Base-by-base conservation (phyloP, 2,329 filamentous ascomycete species). In the Botrytis pseudocinerea region DNA sequence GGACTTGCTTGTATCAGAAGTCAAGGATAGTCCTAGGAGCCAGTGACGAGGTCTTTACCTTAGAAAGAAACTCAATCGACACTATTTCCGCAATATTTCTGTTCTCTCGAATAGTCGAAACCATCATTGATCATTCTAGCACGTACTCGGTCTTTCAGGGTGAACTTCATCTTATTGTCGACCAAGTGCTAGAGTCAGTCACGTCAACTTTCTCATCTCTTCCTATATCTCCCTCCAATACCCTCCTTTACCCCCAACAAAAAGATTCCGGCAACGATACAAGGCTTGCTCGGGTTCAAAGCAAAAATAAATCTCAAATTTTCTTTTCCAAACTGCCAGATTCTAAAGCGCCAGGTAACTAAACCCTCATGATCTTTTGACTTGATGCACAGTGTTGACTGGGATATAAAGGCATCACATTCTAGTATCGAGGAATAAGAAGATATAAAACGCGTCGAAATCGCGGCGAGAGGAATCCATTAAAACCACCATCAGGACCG, bases 1-100 rank as follows among this genome's bases (percentile, higher is more conserved):
- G 78, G 62, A 72, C 74, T 76, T 77, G 78, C 79, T 75, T 78
- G 79, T 75, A 60, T 66, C 51, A 72, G 70, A 71, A 60, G 72
- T 73, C 78, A 78, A 80, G 79, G 78, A 78, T 77, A 74, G 66
- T 74, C 78, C 76, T 66, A 76, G 78, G 62, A 78, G 63, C 57
- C 57, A 73, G 73, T 76, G 75, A 78, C 74, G 76, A 77, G 74
- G 74, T 73, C 68, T 77, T 75, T 74, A 75, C 76, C 76, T 74
- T 40, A 68, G 28, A 32, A 42, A 61, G 35, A 66, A 54, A 57
- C 54, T 35, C 62, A 68, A 68, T 72, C 51, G 32, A 60, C 48
- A 57, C 57, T 54, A 72, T 65, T 73, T 71, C 38, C 68, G 48
- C 72, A 42, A 28, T 18, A 57, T 65, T 71, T 71, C 62, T 66